Evolutionary conservation across 768 basidiomycete species (phyloP).

Genomic region (Mycena venus): DNA sequence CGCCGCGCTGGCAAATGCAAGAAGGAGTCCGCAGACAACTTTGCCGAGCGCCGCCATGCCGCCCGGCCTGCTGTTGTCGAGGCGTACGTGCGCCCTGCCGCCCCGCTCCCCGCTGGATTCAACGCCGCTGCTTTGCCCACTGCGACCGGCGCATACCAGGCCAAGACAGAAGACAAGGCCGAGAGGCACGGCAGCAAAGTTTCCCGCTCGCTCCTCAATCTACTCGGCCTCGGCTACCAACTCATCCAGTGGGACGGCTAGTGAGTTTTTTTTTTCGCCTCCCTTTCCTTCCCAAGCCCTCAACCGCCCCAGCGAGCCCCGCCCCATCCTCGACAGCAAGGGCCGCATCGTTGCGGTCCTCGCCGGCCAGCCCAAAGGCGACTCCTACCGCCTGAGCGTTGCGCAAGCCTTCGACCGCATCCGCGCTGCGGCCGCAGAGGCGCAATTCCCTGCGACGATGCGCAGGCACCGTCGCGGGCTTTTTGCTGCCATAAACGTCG

Average conservation of each 20-base stretch:
- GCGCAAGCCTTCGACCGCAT: background rate
- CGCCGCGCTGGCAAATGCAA: too few species aligned
- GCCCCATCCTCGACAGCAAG: background rate
- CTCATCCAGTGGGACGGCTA: background rate
- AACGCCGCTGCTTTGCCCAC: background rate
- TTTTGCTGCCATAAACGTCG: constrained; percentile 28
- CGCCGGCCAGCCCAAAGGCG: constrained; percentile 7
- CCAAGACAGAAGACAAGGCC: background rate
- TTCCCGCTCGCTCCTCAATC: background rate
- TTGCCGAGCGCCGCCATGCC: too few species aligned
- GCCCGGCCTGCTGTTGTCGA: too few species aligned
- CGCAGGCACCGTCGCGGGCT: constrained; percentile 24
- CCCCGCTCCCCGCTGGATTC: background rate
- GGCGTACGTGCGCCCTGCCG: background rate
- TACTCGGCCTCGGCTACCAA: background rate
- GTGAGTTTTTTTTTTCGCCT: background rate
- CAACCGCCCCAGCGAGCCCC: background rate
- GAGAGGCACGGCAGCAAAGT: background rate
- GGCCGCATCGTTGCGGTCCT: constrained; percentile 24
- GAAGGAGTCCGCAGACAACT: too few species aligned
- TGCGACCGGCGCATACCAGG: background rate
- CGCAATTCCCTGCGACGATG: background rate
- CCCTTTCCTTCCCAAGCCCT: background rate
- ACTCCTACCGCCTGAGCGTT: background rate
- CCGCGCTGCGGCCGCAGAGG: background rate